Evolutionary conservation across 495 filamentous ascomycete genomes (phyloP), one percentile per base, ranked within the genome.

Genomic region (Neurospora sp.): DNA sequence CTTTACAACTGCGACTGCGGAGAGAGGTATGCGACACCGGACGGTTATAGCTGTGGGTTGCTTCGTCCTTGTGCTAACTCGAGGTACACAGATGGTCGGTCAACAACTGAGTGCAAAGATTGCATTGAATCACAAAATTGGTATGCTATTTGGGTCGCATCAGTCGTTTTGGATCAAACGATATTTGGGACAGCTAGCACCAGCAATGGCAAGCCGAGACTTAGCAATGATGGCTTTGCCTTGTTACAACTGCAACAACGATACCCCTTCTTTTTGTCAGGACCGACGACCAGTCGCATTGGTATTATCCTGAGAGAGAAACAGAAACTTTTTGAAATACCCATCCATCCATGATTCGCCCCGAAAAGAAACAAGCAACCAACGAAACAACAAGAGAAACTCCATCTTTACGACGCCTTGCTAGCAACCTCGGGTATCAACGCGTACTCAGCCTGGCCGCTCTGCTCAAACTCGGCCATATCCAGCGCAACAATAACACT

Each of bases 381-480:
- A 18, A 65, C 53, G 53, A 18, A 65, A 18, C 27, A 65, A 61
- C 53, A 65, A 16, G 5, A 61, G 22, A 35, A 18, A 65, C 6
- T 18, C 53, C 53, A 65, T 31, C 53, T 65, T 61, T 35, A 65
- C 53, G 27, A 82, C 72, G 71, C 80, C 68, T 78, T 81, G 38
- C 77, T 79, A 70, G 78, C 71, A 53, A 75, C 83, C 75, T 91
- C 89, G 10, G 93, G 94, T 70, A 98, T 87, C 76, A 97, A 83
- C 35, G 94, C 96, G 85, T 99, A 99, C 78, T 99, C 93, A 20
- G 89, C 82, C 82, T 96, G 88, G 20, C 92, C 92, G 77, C 88
- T 93, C 86, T 92, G 94, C 86, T 99, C 96, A 78, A 91, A 97
- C 80, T 97, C 94, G 3, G 94, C 96, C 96, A 99, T 99, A 80